These are phyloP conservation scores for Sporothrix schenckii DNA, from an alignment of 2,329 filamentous ascomycete genomes.

Conservation along the genomic window DNA sequence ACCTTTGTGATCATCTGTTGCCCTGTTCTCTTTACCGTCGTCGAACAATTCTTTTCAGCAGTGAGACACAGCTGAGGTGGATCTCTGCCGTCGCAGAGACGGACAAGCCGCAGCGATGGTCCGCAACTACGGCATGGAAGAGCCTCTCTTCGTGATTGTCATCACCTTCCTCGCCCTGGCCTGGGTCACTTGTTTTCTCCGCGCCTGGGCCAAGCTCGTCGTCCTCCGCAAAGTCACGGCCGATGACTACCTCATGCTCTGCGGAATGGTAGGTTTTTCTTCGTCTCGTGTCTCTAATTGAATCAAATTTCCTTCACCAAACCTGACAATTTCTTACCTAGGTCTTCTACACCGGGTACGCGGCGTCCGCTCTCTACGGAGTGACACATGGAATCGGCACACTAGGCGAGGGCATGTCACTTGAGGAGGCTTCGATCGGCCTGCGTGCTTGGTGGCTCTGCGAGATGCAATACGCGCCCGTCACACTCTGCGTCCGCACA, in stretches of 20 bases:
- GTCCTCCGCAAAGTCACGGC: constrained; percentile 49
- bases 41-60: constrained; percentile 6
- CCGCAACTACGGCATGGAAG: constrained; percentile 27
- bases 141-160: constrained; percentile 33
- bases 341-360: constrained; percentile 44
- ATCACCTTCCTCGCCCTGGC: constrained; percentile 31
- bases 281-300: background rate
- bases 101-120: constrained; percentile 24
- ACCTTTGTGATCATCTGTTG: background rate
- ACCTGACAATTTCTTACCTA: constrained; percentile 32
- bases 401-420: constrained; percentile 36
- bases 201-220: constrained; percentile 50
- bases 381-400: constrained; percentile 42
- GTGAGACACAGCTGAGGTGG: constrained; percentile 12
- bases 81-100: constrained; percentile 8
- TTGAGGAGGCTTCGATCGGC: constrained; percentile 39
- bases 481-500: constrained; percentile 47
- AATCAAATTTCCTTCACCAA: background rate
- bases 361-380: constrained; percentile 43
- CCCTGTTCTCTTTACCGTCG: background rate
- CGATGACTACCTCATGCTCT: constrained; percentile 55
- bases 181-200: constrained; percentile 46
- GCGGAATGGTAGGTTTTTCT: constrained; percentile 46
- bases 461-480: constrained; percentile 48
- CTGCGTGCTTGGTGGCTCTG: constrained; percentile 47